Evolutionary conservation across 2,329 filamentous ascomycete genomes (phyloP).

Genomic region (Phialocephala sp.): DNA sequence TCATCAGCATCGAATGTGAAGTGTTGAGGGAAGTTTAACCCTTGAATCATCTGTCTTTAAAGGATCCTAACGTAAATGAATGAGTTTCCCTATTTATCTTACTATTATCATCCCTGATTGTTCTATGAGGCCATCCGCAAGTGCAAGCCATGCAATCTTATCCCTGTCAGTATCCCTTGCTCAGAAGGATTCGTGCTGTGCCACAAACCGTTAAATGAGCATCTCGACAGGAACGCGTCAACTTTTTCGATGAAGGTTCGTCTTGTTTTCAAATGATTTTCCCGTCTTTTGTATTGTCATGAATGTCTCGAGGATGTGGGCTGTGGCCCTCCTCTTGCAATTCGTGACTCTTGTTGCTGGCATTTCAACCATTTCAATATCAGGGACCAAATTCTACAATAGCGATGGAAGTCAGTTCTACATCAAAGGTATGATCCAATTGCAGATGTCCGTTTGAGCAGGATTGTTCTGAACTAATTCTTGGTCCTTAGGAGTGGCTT

Average conservation of each 20-base stretch:
- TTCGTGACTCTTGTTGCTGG: slow-evolving; percentile 4
- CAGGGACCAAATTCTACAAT: slow-evolving; percentile 84
- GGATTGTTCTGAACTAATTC: not conserved
- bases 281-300: not conserved
- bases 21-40: not conserved
- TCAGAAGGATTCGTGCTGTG: not conserved
- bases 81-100: not conserved
- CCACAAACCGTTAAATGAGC: not conserved
- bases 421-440: slow-evolving; percentile 68
- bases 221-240: not conserved
- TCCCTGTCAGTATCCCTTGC: not conserved
- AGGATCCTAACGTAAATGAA: too few relatives aligned
- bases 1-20: not conserved
- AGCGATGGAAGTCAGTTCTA: slow-evolving; percentile 80
- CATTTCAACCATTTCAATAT: slow-evolving; percentile 55
- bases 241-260: not conserved
- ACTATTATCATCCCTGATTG: not conserved
- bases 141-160: not conserved
- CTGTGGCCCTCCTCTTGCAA: slow-evolving; percentile 2
- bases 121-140: not conserved
- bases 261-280: not conserved
- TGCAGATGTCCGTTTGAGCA: slow-evolving; percentile 29
- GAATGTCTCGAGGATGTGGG: slow-evolving; percentile 7
- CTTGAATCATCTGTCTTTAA: too few relatives aligned
- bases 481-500: slow-evolving; percentile 68